Evolutionary conservation across 345 rosid genomes (phyloP), one percentile per base, ranked within the genome.

Genomic region (Eucalyptus erythrocorys): DNA sequence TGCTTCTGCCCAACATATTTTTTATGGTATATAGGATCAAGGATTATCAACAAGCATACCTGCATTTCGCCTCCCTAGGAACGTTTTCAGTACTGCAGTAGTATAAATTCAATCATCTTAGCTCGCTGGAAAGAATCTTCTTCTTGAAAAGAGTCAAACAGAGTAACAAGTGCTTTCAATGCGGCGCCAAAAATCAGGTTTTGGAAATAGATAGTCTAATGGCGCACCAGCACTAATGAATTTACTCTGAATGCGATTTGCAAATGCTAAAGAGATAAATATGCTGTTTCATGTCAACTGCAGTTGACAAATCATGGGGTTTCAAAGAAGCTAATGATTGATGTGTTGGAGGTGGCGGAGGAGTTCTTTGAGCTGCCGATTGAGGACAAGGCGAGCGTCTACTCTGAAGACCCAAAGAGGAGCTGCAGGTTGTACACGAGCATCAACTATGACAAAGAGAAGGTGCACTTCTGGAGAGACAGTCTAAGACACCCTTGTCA

Each of bases 231-330:
- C 82, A 71, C 27, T 71, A 21, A 24, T 71, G 82, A 71, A 71
- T 64, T n/a, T 64, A 64, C 37, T n/a, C 76, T 64, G 76, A 64
- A n/a, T 64, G 76, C 37, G 76, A 64, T 64, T 49, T n/a, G 59
- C 43, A n/a, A 48, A n/a, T 85, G 87, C 64, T n/a, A 26, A 85
- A 45, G 22, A 14, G 22, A 53, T 37, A 86, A 48, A 34, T 85
- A 8, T 50, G 15, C 43, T 10, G 8, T 49, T 86, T 49, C n/a
- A 13, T 27, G 61, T 81, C 16, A 19, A 71, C 45, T 34, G 45
- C 66, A 87, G 90, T 79, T 89, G 88, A 87, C 79, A 43, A 89
- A 92, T 42, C 91, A 88, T 47, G 92, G 93, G 43, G 45, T 91
- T 37, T 55, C 84, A 19, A 90, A 85, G 84, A 55, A 66, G 57